Conservation (phyloP, 768 basidiomycete genomes). For the Filobasidium floriforme region DNA sequence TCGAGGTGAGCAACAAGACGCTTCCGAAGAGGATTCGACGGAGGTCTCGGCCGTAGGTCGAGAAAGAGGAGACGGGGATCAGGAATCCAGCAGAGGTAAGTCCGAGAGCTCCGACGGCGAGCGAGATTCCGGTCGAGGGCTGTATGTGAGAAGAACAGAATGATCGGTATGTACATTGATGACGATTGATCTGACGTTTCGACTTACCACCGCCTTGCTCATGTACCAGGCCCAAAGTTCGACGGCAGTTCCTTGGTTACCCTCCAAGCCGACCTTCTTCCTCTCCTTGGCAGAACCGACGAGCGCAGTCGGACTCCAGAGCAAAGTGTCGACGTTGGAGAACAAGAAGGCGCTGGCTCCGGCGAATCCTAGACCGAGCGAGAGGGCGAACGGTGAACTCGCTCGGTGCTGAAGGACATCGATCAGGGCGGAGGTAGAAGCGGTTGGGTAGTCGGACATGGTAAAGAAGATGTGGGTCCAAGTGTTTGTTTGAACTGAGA, state of each 20-base stretch:
- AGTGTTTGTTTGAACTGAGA: background rate
- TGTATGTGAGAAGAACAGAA: background rate
- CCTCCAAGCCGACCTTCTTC: conserved; percentile 16
- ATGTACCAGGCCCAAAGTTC: conserved; percentile 24
- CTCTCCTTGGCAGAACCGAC: conserved; percentile 10
- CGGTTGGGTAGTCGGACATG: conserved; percentile 18
- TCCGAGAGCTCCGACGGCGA: conserved; percentile 16
- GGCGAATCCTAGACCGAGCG: conserved; percentile 19
- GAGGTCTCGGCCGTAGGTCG: conserved; percentile 17
- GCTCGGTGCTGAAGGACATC: conserved; percentile 17
- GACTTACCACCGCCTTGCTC: conserved; percentile 19
- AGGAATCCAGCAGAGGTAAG: conserved; percentile 16
- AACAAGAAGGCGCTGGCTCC: conserved; percentile 13
- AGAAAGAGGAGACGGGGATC: conserved; percentile 22
- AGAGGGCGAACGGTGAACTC: conserved; percentile 21
- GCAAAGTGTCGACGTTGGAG: conserved; percentile 12
- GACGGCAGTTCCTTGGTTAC: conserved; percentile 15
- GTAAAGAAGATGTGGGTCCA: background rate
- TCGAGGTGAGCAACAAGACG: conserved; percentile 12
- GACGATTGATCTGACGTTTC: background rate
- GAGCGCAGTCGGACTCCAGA: conserved; percentile 7
- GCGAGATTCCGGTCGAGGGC: conserved; percentile 3
- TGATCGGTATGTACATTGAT: background rate
- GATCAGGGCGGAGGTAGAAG: conserved; percentile 8
- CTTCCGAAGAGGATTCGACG: conserved; percentile 17